A percentile compares a stretch with the other conserved stretches of the same genome.
phyloP scores from a whole-genome alignment of 192 early-diverging fungal species.

The Mortierella hygrophila region DNA sequence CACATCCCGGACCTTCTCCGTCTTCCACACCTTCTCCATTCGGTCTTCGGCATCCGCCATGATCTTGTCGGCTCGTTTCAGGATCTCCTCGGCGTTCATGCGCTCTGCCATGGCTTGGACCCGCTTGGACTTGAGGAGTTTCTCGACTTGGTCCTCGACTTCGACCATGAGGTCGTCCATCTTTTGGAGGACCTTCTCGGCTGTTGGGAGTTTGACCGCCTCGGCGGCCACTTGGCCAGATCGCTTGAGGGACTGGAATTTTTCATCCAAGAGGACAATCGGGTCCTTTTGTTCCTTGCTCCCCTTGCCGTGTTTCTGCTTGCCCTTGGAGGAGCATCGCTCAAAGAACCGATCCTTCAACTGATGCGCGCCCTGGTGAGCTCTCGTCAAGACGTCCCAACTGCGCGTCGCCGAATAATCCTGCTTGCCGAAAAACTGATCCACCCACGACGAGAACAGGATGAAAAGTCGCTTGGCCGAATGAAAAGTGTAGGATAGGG shows the following conservation, averaged over 20 bases:
- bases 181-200: slow-evolving; percentile 2
- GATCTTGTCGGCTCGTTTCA: not conserved
- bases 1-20: not conserved
- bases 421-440: not conserved
- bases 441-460: not conserved
- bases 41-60: not conserved
- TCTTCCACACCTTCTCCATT: not conserved
- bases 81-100: not conserved
- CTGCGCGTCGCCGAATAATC: not conserved
- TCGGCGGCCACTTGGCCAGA: not conserved
- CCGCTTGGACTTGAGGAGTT: not conserved
- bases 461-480: not conserved
- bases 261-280: slow-evolving; percentile 1
- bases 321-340: not conserved
- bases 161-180: not conserved
- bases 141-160: slow-evolving; percentile 4
- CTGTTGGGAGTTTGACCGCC: not conserved
- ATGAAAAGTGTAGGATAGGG: not conserved
- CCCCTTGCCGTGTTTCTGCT: not conserved
- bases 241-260: not conserved
- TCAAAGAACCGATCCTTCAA: not conserved
- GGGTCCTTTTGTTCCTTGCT: slow-evolving; percentile 1
- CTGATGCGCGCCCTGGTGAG: not conserved
- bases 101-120: not conserved
- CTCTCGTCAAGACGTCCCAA: not conserved